Evolutionary conservation across 108 stramenopile genomes (phyloP).

Genomic region (Stephanodiscus triporus): DNA sequence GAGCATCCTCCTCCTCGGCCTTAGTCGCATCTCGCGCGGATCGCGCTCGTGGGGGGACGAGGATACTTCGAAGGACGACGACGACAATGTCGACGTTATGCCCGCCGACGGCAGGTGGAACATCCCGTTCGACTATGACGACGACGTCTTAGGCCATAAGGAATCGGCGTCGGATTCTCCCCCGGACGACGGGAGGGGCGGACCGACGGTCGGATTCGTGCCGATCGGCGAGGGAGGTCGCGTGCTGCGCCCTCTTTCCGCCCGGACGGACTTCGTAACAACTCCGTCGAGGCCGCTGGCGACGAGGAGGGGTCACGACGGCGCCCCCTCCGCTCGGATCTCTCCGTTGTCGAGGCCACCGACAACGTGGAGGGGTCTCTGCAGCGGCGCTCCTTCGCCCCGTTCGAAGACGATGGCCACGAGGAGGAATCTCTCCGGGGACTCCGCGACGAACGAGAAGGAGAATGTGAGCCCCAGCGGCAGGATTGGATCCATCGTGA

Average conservation of each 20-base stretch:
- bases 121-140: constrained; percentile 16
- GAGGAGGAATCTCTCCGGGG: not conserved
- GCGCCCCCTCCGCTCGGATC: too few species aligned
- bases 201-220: constrained; percentile 9
- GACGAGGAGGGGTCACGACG: not conserved
- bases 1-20: constrained; percentile 2
- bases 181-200: not conserved
- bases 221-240: constrained; percentile 2
- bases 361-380: not conserved
- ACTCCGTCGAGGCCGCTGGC: constrained; percentile 8
- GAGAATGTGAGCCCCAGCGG: constrained; percentile 9
- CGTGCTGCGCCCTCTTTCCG: not conserved
- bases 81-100: not conserved
- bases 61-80: constrained; percentile 1
- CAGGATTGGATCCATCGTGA: not conserved
- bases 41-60: not conserved
- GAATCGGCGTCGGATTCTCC: not conserved
- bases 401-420: not conserved
- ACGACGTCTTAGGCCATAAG: not conserved
- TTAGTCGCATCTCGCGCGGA: not conserved
- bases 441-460: not conserved
- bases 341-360: constrained; percentile 7
- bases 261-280: not conserved
- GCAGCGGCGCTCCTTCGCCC: not conserved
- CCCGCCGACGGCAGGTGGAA: constrained; percentile 14